Conservation (phyloP, 805 yeast genomes). For the Candida dajiaensis region DNA sequence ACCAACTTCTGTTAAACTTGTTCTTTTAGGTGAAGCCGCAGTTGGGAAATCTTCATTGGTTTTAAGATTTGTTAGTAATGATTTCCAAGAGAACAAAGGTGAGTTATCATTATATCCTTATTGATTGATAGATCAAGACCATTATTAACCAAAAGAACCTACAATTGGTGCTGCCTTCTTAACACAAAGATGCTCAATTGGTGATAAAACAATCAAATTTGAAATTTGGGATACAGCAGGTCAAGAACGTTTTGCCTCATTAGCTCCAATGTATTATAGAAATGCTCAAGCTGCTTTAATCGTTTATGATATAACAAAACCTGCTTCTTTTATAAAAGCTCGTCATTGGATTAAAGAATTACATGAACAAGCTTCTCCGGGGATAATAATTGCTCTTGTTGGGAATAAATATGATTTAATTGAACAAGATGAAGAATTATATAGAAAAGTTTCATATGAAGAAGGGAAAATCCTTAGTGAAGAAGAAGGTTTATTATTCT, state of each 20-base stretch:
- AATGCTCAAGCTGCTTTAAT: constrained; percentile 97
- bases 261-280: constrained; percentile 96
- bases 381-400: constrained; percentile 86
- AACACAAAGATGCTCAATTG: constrained; percentile 87
- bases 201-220: constrained; percentile 81
- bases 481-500: constrained; percentile 85
- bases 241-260: constrained; percentile 91
- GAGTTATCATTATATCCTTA: no score
- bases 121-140: no score
- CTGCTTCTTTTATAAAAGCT: constrained; percentile 91
- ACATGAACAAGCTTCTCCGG: constrained; percentile 91
- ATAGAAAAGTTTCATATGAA: constrained; percentile 74
- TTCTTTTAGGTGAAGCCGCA: constrained; percentile 93
- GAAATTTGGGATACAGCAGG: constrained; percentile 98
- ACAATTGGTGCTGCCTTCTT: constrained; percentile 97
- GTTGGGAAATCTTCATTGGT: constrained; percentile 95
- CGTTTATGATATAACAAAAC: constrained; percentile 92
- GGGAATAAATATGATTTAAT: constrained; percentile 88
- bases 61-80: constrained; percentile 86
- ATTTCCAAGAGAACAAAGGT: constrained; percentile 88
- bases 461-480: constrained; percentile 87
- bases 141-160: no score
- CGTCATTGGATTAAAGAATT: constrained; percentile 97
- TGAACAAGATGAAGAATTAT: constrained; percentile 46
- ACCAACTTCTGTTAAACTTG: constrained; percentile 78